Conservation (phyloP, 352 stramenopile genomes). For the Halophytophthora polymorphica region DNA sequence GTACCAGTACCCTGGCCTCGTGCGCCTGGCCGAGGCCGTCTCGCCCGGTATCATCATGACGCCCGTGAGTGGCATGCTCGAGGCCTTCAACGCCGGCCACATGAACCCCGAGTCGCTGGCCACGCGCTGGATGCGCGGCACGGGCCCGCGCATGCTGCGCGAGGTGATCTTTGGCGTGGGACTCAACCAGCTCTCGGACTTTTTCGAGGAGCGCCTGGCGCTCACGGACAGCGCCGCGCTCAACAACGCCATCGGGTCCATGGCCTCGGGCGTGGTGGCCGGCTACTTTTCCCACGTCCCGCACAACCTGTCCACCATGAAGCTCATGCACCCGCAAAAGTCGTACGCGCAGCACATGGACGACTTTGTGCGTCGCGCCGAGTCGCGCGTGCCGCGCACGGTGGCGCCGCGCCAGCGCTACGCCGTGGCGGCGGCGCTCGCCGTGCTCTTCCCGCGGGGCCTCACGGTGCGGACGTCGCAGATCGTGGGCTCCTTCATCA, state of each 20-base stretch:
- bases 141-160: conserved; percentile 78
- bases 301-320: conserved; percentile 95
- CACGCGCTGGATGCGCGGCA: conserved; percentile 88
- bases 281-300: conserved; percentile 94
- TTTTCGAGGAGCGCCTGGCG: conserved; percentile 90
- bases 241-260: conserved; percentile 86
- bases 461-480: conserved; percentile 89
- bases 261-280: conserved; percentile 87
- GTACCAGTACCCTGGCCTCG: conserved; percentile 76
- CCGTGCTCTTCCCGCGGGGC: conserved; percentile 84
- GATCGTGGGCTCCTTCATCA: conserved; percentile 93
- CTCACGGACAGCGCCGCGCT: conserved; percentile 62
- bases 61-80: conserved; percentile 88
- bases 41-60: conserved; percentile 92
- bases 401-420: conserved; percentile 72
- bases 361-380: conserved; percentile 79
- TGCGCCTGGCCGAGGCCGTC: conserved; percentile 80
- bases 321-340: conserved; percentile 92
- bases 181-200: conserved; percentile 93
- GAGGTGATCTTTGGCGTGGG: conserved; percentile 94
- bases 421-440: conserved; percentile 65
- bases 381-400: conserved; percentile 76
- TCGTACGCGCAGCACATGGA: conserved; percentile 79
- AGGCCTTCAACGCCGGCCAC: conserved; percentile 92
- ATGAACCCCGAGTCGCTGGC: conserved; percentile 90